Base-by-base conservation (phyloP, 495 filamentous ascomycete genomes). In the Achaetomiella virescens region DNA sequence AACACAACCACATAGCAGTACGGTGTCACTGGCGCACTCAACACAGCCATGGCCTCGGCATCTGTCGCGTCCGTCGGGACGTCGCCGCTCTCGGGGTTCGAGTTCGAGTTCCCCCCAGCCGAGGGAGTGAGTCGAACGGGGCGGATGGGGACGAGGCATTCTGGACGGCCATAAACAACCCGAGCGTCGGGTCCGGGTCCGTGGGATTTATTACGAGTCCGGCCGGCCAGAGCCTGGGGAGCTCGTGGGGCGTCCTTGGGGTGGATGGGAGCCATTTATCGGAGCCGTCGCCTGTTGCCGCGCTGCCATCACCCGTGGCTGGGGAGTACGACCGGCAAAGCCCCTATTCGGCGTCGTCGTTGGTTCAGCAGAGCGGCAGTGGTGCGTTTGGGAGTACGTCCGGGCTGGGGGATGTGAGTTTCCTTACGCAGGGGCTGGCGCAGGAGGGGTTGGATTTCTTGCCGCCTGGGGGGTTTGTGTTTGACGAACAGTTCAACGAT, bases 201-300 rank as follows among this genome's bases (percentile, higher is more conserved):
- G 66, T 24, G 59, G 57, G 46, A 22, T 75, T 71, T 58, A 64
- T 71, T 48, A 66, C 75, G 22, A 77, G 75, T 45, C 74, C 74
- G 11, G 60, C 65, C 12, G 69, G 66, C 60, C 67, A 69, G 41
- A 74, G 70, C 38, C 59, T 77, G 45, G 67, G 68, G 24, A 70
- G 72, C 46, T 66, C 67, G 15, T 77, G 72, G 69, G 71, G 63
- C 25, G 58, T 76, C 22, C 48, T 76, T 37, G 69, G 71, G n/a
- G n/a, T n/a, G 3, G 59, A 61, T 21, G 45, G 22, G n/a, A 51
- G 41, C 46, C 57, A 44, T 9, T 55, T 21, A 44, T 60, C 38
- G 50, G 52, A 61, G 22, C 52, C 50, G 25, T 70, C 67, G n/a
- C 58, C 64, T n/a, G n/a, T n/a, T n/a, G 50, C 58, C 11, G 65